Conservation (phyloP, 148 eudicot species). For the Selenicereus undatus region DNA sequence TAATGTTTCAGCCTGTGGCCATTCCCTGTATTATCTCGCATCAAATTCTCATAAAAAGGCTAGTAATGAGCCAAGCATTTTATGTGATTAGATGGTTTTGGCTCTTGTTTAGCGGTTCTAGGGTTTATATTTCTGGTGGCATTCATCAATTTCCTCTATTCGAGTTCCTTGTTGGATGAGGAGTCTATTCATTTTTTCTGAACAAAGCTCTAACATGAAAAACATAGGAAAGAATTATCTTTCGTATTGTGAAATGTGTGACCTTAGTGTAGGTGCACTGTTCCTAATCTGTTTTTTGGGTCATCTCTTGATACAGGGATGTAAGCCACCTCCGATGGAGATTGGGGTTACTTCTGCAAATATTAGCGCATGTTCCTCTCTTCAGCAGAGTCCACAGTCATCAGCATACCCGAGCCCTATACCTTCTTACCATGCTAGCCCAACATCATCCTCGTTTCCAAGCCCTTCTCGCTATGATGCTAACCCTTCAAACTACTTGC, state of each 20-base stretch:
- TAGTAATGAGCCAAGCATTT: background rate
- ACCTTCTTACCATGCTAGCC: slow-evolving; percentile 95
- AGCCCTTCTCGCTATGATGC: slow-evolving; percentile 73
- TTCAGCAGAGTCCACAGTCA: slow-evolving; percentile 82
- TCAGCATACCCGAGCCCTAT: slow-evolving; percentile 80
- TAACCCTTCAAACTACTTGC: slow-evolving; percentile 62
- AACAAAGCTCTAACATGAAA: background rate
- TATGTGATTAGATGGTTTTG: background rate
- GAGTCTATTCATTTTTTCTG: background rate
- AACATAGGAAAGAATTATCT: too few species aligned
- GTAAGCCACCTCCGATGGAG: slow-evolving; percentile 63
- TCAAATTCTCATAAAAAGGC: background rate
- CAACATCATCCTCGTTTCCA: slow-evolving; percentile 79
- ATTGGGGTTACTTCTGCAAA: slow-evolving; percentile 48
- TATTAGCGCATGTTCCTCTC: slow-evolving; percentile 61
- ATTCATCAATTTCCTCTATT: background rate
- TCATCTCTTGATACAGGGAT: slow-evolving; percentile 47
- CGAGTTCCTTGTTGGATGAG: background rate
- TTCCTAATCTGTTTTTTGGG: slow-evolving; percentile 6
- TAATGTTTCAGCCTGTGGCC: background rate
- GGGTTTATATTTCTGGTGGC: background rate
- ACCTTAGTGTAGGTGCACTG: background rate
- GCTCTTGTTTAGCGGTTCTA: background rate
- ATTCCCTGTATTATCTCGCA: background rate
- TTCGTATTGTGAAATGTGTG: too few species aligned